Percentiles rank a stretch among this genome's conserved stretches.
phyloP scores from a whole-genome alignment of 371 early-diverging fungal genomes.

The Apophysomyces variabilis region DNA sequence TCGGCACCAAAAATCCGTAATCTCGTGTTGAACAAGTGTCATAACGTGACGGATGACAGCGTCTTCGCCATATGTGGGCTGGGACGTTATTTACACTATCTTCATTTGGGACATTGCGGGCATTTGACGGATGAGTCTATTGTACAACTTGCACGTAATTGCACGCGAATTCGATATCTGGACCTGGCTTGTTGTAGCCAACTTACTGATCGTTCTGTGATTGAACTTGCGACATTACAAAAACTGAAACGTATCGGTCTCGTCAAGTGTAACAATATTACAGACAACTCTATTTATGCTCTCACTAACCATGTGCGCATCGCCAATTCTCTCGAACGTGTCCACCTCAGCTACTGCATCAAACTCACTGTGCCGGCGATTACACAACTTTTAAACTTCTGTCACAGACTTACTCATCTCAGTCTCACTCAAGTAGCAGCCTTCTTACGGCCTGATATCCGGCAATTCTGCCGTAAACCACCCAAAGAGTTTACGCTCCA shows the following conservation, averaged over 20 bases:
- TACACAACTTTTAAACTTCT: conserved; percentile 56
- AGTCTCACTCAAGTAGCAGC: conserved; percentile 65
- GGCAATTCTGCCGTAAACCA: conserved; percentile 61
- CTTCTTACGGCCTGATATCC: conserved; percentile 59
- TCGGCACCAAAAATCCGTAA: conserved; percentile 66
- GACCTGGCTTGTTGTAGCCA: conserved; percentile 65
- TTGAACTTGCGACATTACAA: conserved; percentile 59
- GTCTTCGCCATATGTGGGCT: conserved; percentile 53
- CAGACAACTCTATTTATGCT: conserved; percentile 61
- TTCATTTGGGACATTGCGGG: conserved; percentile 65
- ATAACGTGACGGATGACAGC: conserved; percentile 56
- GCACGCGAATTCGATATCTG: conserved; percentile 67
- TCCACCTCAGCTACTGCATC: conserved; percentile 66
- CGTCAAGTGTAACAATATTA: conserved; percentile 66
- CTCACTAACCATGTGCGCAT: conserved; percentile 53
- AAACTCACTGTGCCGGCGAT: conserved; percentile 57
- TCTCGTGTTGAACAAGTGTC: conserved; percentile 64
- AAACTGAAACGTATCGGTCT: conserved; percentile 66
- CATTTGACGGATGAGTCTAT: conserved; percentile 61
- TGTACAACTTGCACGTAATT: conserved; percentile 52
- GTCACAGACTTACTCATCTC: conserved; percentile 62
- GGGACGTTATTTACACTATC: conserved; percentile 64
- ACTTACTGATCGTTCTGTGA: conserved; percentile 59
- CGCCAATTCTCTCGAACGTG: conserved; percentile 61
- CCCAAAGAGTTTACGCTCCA: conserved; percentile 61